Evolutionary conservation across 1,139 yeast species (phyloP), one percentile per base, ranked within the genome.

Genomic region (Taphrina deformans): DNA sequence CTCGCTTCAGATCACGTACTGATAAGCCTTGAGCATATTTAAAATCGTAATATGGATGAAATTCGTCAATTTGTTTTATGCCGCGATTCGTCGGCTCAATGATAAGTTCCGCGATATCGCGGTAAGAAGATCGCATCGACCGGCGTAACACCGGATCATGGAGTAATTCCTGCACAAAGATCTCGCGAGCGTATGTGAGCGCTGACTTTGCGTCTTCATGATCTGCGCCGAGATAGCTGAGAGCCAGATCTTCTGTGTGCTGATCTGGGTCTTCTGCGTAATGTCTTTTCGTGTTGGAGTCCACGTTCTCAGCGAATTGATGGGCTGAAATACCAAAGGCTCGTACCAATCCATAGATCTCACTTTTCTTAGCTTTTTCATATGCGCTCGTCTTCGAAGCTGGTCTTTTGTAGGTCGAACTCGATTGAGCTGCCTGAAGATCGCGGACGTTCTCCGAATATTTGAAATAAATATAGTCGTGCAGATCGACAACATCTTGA

Each of bases 21-120:
- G 89, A 81, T 72, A 95, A 83, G 75, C 90, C 88, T 65, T 85
- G 83, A 18, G 97, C 96, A 75, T 93, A 95, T 75, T 93, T 95
- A 77, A 95, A 87, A 72, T 90, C 97, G 67, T 88, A 90, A 72
- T 86, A 92, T 1, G 93, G 88, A 69, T 93, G 87, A 69, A 86
- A 86, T 66, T 83, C 85, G 70, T 88, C 96, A 69, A 93, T 93
- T 69, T 87, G 85, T 56, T 84, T 80, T 71, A 84, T 84, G 68
- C 99, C 99, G 76, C 89, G 91, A 69, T 91, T 96, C 0, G 98
- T 92, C 46, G 92, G 78, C 16, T 84, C 83, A 24, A 92, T 87
- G 73, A 88, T 87, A 23, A 92, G 82, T 27, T 83, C 81, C 16
- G 96, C 90, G 72, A 82, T 85, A 48, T 82, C 80, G 74, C 85